Evolutionary conservation across 1,284 basidiomycete species (phyloP).

Genomic region (Sutorius eximius): DNA sequence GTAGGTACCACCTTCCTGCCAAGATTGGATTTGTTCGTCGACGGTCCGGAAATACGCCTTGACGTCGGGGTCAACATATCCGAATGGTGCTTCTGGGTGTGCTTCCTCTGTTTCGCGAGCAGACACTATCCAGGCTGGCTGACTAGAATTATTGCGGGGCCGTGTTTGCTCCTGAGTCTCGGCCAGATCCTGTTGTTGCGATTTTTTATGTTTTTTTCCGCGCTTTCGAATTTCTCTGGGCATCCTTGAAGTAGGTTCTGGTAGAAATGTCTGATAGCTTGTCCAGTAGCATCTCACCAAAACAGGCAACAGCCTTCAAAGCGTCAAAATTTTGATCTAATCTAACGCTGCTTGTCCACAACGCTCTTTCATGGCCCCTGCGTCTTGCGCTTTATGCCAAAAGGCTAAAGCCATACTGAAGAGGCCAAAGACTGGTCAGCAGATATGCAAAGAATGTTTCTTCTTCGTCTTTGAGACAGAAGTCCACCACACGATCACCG

Average conservation of each 20-base stretch:
- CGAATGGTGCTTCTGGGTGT: slow-evolving; percentile 79
- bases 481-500: slow-evolving; percentile 92
- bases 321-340: neutral
- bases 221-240: slow-evolving; percentile 75
- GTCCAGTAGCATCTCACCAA: neutral
- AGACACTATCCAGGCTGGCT: slow-evolving; percentile 69
- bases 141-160: slow-evolving; percentile 19
- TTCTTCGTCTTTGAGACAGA: slow-evolving; percentile 98
- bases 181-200: slow-evolving; percentile 26
- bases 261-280: neutral
- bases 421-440: slow-evolving; percentile 95
- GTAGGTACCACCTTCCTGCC: slow-evolving; percentile 58
- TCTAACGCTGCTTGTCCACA: neutral
- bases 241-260: slow-evolving; percentile 42
- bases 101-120: slow-evolving; percentile 37
- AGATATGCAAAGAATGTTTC: slow-evolving; percentile 94
- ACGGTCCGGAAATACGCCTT: slow-evolving; percentile 91
- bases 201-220: slow-evolving; percentile 73
- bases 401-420: slow-evolving; percentile 85
- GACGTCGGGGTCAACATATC: slow-evolving; percentile 82
- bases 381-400: slow-evolving; percentile 73
- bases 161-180: slow-evolving; percentile 18
- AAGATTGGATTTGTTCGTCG: slow-evolving; percentile 81
- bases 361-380: slow-evolving; percentile 57
- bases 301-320: slow-evolving; percentile 3